A percentile compares a stretch with the other conserved stretches of the same genome.
phyloP scores from a whole-genome alignment of 768 basidiomycete species.

The Phanerochaete carnosa region DNA sequence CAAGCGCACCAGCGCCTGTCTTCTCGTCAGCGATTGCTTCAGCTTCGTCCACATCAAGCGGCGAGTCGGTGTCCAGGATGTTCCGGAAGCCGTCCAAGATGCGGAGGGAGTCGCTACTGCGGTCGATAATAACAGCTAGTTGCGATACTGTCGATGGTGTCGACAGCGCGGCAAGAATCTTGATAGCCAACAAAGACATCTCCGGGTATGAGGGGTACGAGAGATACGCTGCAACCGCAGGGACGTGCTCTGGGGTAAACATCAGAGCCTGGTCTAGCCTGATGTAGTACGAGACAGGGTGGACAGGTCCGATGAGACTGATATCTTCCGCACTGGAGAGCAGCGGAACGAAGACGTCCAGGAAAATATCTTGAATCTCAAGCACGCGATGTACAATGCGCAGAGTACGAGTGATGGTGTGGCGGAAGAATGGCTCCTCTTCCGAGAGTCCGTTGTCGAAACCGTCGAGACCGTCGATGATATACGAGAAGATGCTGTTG shows the following conservation, averaged over 20 bases:
- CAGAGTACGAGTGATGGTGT: constrained; percentile 76
- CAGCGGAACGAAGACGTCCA: constrained; percentile 81
- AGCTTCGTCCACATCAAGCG: constrained; percentile 56
- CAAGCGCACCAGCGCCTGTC: constrained; percentile 74
- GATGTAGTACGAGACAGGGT: constrained; percentile 67
- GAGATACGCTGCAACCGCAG: constrained; percentile 81
- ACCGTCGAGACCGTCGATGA: constrained; percentile 76
- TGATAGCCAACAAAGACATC: constrained; percentile 71
- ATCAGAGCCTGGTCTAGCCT: constrained; percentile 73
- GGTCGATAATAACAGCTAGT: constrained; percentile 73
- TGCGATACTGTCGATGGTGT: constrained; percentile 65
- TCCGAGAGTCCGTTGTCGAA: constrained; percentile 69
- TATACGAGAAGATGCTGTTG: constrained; percentile 67
- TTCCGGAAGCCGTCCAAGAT: constrained; percentile 78
- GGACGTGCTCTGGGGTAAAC: constrained; percentile 67
- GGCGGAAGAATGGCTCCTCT: constrained; percentile 68
- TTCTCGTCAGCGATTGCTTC: constrained; percentile 57
- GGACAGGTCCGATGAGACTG: constrained; percentile 49
- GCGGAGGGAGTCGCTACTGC: constrained; percentile 80
- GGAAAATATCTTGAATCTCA: constrained; percentile 85
- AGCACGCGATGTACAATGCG: constrained; percentile 79
- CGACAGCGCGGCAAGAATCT: constrained; percentile 69
- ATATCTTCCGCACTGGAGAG: constrained; percentile 63
- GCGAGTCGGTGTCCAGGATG: constrained; percentile 58
- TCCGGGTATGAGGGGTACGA: constrained; percentile 69